Evolutionary conservation across 2,329 filamentous ascomycete genomes (phyloP).

Genomic region (Aspergillus piperis): DNA sequence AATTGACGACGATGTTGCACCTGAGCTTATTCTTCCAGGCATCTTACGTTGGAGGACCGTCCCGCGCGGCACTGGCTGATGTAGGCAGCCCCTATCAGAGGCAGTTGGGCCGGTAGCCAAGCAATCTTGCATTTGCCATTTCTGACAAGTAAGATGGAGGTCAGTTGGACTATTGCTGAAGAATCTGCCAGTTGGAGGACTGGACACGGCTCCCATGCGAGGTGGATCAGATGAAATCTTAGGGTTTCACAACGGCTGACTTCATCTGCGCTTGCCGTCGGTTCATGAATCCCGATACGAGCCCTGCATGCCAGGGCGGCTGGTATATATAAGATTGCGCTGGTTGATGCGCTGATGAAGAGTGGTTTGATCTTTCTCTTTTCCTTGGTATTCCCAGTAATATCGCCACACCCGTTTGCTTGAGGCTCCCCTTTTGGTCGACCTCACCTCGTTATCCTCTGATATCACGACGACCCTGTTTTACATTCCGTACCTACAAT

Average conservation of each 20-base stretch:
- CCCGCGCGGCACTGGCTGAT: background rate
- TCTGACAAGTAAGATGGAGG: constrained; percentile 22
- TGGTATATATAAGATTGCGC: constrained; percentile 17
- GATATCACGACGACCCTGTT: background rate
- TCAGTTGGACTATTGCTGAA: constrained; percentile 23
- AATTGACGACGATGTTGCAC: constrained; percentile 23
- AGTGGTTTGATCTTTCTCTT: background rate
- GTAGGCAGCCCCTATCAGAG: constrained; percentile 16
- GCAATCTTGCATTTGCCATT: constrained; percentile 22
- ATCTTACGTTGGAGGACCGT: constrained; percentile 9
- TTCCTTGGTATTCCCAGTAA: background rate
- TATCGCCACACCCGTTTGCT: background rate
- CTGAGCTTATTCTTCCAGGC: constrained; percentile 21
- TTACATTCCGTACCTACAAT: background rate
- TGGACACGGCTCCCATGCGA: constrained; percentile 26
- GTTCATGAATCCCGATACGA: constrained; percentile 33
- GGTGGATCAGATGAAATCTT: constrained; percentile 38
- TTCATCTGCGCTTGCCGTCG: constrained; percentile 36
- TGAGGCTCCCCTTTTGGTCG: background rate
- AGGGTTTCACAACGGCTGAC: constrained; percentile 44
- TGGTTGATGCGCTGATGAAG: background rate
- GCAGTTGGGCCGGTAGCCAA: constrained; percentile 14
- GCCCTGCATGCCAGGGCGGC: constrained; percentile 5
- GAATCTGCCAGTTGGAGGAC: background rate
- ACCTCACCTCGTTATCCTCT: background rate